Percentiles rank a stretch among this genome's conserved stretches.
These are phyloP conservation scores for Leccinum olivaceopallidum DNA, from an alignment of 768 basidiomycete species.

Conservation along the genomic window DNA sequence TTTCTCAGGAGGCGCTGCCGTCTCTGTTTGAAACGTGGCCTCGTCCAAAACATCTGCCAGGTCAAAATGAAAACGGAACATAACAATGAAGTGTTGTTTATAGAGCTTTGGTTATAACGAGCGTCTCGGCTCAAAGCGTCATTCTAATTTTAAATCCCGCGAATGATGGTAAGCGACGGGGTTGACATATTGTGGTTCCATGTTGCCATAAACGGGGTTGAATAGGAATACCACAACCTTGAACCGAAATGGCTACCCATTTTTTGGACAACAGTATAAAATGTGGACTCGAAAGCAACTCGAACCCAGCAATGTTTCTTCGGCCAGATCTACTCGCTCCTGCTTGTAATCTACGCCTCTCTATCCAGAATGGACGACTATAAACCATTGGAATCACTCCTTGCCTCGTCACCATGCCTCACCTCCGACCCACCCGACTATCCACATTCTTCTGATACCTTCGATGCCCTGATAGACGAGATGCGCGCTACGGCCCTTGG, in stretches of 20 bases:
- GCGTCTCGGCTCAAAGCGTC: background rate
- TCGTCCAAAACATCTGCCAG: constrained; percentile 46
- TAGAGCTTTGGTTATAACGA: background rate
- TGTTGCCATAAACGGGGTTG: background rate
- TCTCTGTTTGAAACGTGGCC: constrained; percentile 14
- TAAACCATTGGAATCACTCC: background rate
- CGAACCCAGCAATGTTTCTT: background rate
- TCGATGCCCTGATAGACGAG: background rate
- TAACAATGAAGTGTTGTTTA: background rate
- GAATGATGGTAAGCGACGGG: background rate
- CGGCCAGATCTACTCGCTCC: background rate
- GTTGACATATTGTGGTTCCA: background rate
- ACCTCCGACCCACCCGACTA: background rate
- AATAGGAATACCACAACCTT: background rate
- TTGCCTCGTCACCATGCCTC: background rate
- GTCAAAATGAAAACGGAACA: constrained; percentile 57
- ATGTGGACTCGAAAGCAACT: background rate
- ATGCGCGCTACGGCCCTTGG: background rate
- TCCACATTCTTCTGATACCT: background rate
- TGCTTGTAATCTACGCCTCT: background rate
- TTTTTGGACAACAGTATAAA: background rate
- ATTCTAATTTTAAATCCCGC: background rate
- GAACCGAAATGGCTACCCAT: background rate
- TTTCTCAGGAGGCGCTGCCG: background rate
- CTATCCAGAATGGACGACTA: background rate